Conservation (phyloP, 306 rosid species). For the Castanea sativa region DNA sequence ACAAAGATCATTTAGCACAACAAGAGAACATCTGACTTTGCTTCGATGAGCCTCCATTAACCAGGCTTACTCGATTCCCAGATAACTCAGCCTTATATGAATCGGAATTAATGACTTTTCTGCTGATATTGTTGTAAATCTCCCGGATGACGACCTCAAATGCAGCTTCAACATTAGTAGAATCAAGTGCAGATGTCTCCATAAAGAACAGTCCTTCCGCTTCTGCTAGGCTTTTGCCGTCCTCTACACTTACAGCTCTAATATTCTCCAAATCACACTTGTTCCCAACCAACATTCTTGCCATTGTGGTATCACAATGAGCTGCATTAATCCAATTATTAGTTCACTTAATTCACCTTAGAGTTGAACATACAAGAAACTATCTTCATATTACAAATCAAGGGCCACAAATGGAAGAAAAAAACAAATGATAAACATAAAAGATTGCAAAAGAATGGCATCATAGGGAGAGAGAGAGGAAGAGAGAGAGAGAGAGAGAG, state of each 20-base stretch:
- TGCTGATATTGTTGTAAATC: slow-evolving; percentile 77
- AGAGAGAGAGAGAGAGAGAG: not conserved
- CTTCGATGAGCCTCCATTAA: slow-evolving; percentile 56
- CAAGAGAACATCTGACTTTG: slow-evolving; percentile 50
- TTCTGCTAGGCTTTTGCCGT: slow-evolving; percentile 79
- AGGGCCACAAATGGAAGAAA: not conserved
- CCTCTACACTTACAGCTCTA: slow-evolving; percentile 77
- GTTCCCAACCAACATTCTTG: slow-evolving; percentile 89
- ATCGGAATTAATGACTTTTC: slow-evolving; percentile 73
- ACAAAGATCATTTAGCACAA: slow-evolving; percentile 51
- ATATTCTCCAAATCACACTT: slow-evolving; percentile 88
- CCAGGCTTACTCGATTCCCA: slow-evolving; percentile 68
- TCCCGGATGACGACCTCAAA: slow-evolving; percentile 79
- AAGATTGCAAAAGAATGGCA: not conserved
- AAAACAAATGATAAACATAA: not conserved
- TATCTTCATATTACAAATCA: not conserved
- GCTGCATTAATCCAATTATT: slow-evolving; percentile 37
- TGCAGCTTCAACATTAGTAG: slow-evolving; percentile 78
- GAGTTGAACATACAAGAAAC: not conserved
- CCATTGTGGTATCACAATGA: slow-evolving; percentile 75
- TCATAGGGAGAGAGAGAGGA: not conserved
- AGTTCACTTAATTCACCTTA: not conserved
- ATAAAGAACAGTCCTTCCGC: slow-evolving; percentile 83
- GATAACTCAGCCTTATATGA: slow-evolving; percentile 84
- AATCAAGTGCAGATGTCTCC: slow-evolving; percentile 93